Evolutionary conservation across 352 stramenopile genomes (phyloP), one percentile per base, ranked within the genome.

Genomic region (Phytophthora capsici): DNA sequence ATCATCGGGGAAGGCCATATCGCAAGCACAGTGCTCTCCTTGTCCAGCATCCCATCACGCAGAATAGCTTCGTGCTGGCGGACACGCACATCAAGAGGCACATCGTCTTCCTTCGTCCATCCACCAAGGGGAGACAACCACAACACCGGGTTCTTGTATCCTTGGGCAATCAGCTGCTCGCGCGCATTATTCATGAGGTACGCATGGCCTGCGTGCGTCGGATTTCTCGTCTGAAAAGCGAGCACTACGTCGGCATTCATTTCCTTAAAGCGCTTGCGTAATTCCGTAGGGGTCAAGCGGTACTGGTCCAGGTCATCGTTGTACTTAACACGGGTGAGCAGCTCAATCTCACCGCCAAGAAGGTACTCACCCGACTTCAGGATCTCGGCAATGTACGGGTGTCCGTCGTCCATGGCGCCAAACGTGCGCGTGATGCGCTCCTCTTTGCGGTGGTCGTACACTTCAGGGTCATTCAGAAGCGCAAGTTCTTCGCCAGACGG

Each of bases 1-100:
- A 99, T 98, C 96, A 99, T 99, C 6, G 97, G 97, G 61, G 96
- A 95, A 26, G 97, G 97, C 97, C 97, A 99, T 65, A 99, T 99
- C 32, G 96, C 95, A 71, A 99, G 96, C 61, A 99, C 96, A 1
- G 97, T 99, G 49, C 88, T 98, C n/a, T 85, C 84, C 52, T 95
- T 94, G 82, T 99, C 94, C 14, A 99, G 84, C 88, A 98, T 98
- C 55, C 96, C 96, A 47, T 96, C 89, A 10, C 79, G 75, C 28
- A 98, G 48, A 56, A 98, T 94, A 1, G 90, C 90, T 66, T 99
- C 96, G 77, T 99, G 96, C 75, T 99, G 97, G 37, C 93, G 96
- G 20, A 99, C 95, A 64, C 97, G 90, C 43, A 99, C 97, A 74
- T 99, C 96, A 19, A 99, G 87, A 32, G 97, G 96, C 16, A 99